Evolutionary conservation across 331 rosid genomes (phyloP).

Genomic region (Arachis monticola): DNA sequence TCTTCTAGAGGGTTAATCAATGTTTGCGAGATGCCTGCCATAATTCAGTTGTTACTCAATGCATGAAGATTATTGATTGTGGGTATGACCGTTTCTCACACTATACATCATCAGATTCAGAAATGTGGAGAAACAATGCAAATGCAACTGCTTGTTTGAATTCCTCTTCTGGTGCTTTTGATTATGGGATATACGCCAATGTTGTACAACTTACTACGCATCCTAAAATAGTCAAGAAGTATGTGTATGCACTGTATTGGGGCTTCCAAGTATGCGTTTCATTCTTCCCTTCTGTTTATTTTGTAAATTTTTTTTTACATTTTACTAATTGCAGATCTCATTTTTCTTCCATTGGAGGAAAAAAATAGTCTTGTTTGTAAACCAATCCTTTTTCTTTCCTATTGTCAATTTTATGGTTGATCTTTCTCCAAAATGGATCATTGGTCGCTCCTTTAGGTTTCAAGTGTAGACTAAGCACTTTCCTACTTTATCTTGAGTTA

Average conservation of each 20-base stretch:
- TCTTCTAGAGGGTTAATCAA: conserved; percentile 73
- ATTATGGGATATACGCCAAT: conserved; percentile 39
- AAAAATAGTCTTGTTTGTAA: neutral
- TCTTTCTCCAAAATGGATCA: neutral
- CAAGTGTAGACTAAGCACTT: neutral
- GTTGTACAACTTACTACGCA: conserved; percentile 33
- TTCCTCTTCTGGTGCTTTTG: conserved; percentile 15
- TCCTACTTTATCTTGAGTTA: neutral
- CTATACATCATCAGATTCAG: neutral
- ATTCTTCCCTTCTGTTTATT: conserved; percentile 1
- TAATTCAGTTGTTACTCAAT: accelerated
- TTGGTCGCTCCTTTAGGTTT: neutral
- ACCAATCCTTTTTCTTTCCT: neutral
- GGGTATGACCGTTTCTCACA: neutral
- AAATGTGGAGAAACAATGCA: neutral
- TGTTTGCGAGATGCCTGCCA: conserved; percentile 69
- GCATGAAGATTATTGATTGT: conserved; percentile 62
- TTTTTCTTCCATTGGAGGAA: neutral
- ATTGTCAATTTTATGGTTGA: neutral
- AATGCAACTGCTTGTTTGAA: conserved; percentile 53
- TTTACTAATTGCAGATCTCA: neutral
- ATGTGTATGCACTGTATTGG: conserved; percentile 40
- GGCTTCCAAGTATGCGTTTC: conserved; percentile 39
- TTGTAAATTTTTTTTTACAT: neutral
- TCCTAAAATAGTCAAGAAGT: conserved; percentile 31